Evolutionary conservation across 2,329 filamentous ascomycete species (phyloP), one percentile per base, ranked within the genome.

Genomic region (Beauveria australis): DNA sequence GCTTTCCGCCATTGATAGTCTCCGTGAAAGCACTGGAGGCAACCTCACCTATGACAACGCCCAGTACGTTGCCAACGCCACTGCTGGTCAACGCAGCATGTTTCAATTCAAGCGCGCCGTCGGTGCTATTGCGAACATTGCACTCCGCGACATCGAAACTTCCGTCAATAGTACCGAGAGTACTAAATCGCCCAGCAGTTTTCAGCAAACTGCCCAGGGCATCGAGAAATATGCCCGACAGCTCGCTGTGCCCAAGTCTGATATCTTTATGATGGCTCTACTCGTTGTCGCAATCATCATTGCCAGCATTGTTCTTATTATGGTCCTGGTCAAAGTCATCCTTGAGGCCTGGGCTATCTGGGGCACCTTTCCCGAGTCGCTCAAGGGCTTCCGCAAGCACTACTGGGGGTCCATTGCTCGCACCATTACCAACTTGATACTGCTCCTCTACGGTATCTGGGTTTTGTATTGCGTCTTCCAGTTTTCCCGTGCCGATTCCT

Each of bases 381-480:
- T 97, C 61, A 79, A 85, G 18, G 87, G 89, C 51, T 97, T 97
- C 83, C 89, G 94, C 66, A 89, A 96, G 76, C 90, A 96, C 73
- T 97, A 97, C 79, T 97, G 94, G 94, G 89, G 90, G 66, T 86
- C 92, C 60, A 88, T 99, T 72, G 90, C 88, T 51, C 90, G 93
- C 63, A 89, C 92, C 18, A 89, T 97, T 69, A 96, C 92, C 48
- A 89, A 90, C 66, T 81, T 99, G 73, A 92, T 99, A 67, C 81
- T 97, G 63, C 78, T 97, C 19, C 83, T 97, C 3, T 99, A 97
- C 75, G 91, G 94, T 63, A 84, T 96, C 63, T 97, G 94, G 94
- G 91, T 92, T 1, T 78, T 97, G 48, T 97, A 96, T 76, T 97
- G 93, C 73, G 84, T 99, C 64, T 97, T 93, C 74, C 94, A 99